These are phyloP conservation scores for Lachnellula subtilissima DNA, from an alignment of 2,329 filamentous ascomycete species.

Conservation along the genomic window DNA sequence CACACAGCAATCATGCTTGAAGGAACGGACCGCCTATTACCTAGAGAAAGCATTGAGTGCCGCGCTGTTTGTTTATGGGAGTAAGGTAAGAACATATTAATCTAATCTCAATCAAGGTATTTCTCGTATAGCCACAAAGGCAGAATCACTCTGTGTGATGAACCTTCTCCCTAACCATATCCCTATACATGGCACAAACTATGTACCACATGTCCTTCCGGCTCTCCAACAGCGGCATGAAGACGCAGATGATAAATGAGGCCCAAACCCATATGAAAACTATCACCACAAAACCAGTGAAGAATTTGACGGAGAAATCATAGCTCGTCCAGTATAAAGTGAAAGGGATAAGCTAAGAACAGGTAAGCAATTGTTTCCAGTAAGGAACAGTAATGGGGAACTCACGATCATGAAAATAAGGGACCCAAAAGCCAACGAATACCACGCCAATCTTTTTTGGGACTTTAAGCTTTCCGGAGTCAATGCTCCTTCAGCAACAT, in stretches of 20 bases:
- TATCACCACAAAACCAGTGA: constrained; percentile 2
- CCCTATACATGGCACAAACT: background rate
- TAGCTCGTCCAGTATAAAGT: background rate
- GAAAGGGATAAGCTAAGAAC: background rate
- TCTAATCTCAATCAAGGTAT: too few relatives aligned
- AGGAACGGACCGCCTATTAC: background rate
- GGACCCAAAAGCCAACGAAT: background rate
- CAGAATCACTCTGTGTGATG: background rate
- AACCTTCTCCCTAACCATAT: background rate
- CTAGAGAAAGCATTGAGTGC: constrained; percentile 4
- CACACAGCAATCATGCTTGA: constrained; percentile 1
- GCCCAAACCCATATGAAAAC: constrained; percentile 6
- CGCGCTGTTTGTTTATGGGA: background rate
- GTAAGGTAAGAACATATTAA: background rate
- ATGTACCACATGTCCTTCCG: constrained; percentile 7
- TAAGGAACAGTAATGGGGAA: background rate
- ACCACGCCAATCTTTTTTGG: background rate
- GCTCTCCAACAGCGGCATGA: constrained; percentile 6
- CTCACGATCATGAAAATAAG: background rate
- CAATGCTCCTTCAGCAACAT: background rate
- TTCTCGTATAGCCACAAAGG: background rate
- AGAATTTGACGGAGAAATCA: constrained; percentile 1
- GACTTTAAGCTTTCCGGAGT: background rate
- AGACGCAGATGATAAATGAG: constrained; percentile 2
- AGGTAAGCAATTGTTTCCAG: background rate